Evolutionary conservation across 2,329 filamentous ascomycete species (phyloP).

Genomic region (Trichothecium roseum): DNA sequence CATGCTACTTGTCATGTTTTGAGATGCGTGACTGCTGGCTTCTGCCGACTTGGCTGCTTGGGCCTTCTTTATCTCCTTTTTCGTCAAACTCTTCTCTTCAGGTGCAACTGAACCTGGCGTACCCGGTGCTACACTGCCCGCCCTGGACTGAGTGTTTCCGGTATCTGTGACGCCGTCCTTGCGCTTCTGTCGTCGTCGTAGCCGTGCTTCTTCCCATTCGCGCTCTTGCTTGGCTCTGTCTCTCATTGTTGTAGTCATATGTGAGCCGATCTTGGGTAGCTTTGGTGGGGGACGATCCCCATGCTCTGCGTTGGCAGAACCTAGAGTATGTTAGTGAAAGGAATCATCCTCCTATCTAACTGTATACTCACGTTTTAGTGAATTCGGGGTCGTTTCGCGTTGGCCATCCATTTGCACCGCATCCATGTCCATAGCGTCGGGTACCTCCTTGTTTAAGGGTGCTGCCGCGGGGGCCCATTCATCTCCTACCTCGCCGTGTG

Average conservation of each 20-base stretch:
- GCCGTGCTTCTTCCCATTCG: constrained; percentile 60
- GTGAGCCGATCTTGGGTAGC: constrained; percentile 39
- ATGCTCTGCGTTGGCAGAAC: constrained; percentile 25
- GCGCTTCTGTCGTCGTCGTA: constrained; percentile 57
- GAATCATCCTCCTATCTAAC: neutral
- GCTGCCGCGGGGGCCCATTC: constrained; percentile 66
- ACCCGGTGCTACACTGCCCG: constrained; percentile 46
- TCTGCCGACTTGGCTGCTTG: constrained; percentile 69
- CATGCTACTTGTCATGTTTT: constrained; percentile 73
- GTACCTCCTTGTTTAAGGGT: constrained; percentile 31
- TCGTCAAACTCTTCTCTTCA: constrained; percentile 64
- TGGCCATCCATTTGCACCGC: constrained; percentile 25
- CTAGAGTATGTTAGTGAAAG: constrained; percentile 19
- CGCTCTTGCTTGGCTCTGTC: constrained; percentile 56
- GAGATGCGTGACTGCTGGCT: constrained; percentile 67
- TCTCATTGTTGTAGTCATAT: constrained; percentile 44
- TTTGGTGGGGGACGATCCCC: constrained; percentile 34
- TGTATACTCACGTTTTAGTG: constrained; percentile 47
- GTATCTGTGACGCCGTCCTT: constrained; percentile 45
- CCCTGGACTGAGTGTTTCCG: constrained; percentile 34
- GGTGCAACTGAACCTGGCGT: constrained; percentile 54
- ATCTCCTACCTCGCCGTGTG: constrained; percentile 67
- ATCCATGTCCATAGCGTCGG: constrained; percentile 17
- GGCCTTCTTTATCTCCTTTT: constrained; percentile 76
- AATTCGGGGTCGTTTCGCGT: constrained; percentile 22